Base-by-base conservation (phyloP, 1,284 basidiomycete species). In the Ustilago curta region DNA sequence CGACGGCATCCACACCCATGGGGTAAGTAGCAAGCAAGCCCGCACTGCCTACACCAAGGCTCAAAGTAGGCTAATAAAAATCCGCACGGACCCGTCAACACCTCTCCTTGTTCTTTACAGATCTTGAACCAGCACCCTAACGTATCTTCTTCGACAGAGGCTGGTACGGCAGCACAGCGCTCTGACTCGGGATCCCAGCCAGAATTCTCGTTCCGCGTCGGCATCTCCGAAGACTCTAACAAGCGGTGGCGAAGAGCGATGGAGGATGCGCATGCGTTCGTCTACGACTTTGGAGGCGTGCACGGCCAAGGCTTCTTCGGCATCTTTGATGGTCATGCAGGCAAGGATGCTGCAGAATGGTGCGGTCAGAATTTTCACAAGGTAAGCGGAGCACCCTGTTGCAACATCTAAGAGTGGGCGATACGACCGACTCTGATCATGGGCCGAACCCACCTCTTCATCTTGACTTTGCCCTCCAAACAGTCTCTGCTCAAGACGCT, bases 271-370 rank as follows among this genome's bases (percentile, higher is more conserved):
- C 95, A 99, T 85, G 93, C 94, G 32, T 97, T 97, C 82, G 90
- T 98, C 58, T 92, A 95, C 75, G 94, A 97, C 84, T 99, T 93
- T 85, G 94, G 91, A 27, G 90, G 91, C 37, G 88, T 99, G 14
- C 90, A 91, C 48, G 96, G 96, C 0, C 97, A 99, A 85, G 95
- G 94, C 8, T 98, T 97, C 87, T 98, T 97, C 84, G 95, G 95
- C 12, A 91, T 99, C 47, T 99, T 99, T 82, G 97, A 99, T 80
- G 97, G 97, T 3, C 97, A 99, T 84, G 97, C 97, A 0, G 97
- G 97, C 21, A 98, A 97, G 84, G 93, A 97, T 82, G 94, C 96
- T 21, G 97, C 97, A 21, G 97, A 99, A 85, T 99, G 95, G 95
- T 99, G 97, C 86, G 95, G 96, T 25, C 89, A 90, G 78, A 91